Evolutionary conservation across 805 yeast species (phyloP).

Genomic region (Ogataea zsoltii): DNA sequence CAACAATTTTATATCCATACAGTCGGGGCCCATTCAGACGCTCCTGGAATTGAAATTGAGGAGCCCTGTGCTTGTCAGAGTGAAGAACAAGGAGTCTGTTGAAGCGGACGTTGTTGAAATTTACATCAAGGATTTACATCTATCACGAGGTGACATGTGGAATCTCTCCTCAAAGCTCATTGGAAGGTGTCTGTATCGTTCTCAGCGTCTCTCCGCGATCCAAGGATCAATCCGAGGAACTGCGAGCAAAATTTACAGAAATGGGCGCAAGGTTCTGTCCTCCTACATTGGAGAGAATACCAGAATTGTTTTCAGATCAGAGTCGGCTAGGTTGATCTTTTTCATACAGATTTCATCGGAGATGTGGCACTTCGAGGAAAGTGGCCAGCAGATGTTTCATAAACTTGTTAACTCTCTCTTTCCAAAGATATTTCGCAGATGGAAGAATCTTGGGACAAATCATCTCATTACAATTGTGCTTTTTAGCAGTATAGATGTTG

Average conservation of each 20-base stretch:
- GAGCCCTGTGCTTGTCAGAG: conserved; percentile 60
- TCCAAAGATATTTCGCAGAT: conserved; percentile 83
- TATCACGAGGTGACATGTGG: conserved; percentile 96
- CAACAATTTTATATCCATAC: conserved; percentile 50
- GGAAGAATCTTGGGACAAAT: conserved; percentile 86
- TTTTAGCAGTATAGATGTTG: conserved; percentile 77
- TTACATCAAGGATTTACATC: conserved; percentile 72
- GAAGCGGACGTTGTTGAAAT: conserved; percentile 83
- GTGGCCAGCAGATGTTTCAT: conserved; percentile 92
- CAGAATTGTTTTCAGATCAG: conserved; percentile 83
- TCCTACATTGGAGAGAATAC: conserved; percentile 77
- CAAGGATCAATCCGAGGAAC: conserved; percentile 60
- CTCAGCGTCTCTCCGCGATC: conserved; percentile 64
- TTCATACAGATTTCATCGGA: conserved; percentile 88
- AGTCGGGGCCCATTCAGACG: conserved; percentile 59
- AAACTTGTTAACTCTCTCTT: conserved; percentile 88
- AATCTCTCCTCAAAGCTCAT: conserved; percentile 61
- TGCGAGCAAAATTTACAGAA: conserved; percentile 61
- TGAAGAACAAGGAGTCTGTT: conserved; percentile 45
- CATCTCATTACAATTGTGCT: conserved; percentile 88
- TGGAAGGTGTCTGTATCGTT: conserved; percentile 63
- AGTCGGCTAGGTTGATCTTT: conserved; percentile 80
- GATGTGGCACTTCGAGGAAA: conserved; percentile 98
- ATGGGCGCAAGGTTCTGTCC: conserved; percentile 70
- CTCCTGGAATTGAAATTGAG: conserved; percentile 67